Evolutionary conservation across 345 rosid genomes (phyloP), one percentile per base, ranked within the genome.

Genomic region (Syzygium grande): DNA sequence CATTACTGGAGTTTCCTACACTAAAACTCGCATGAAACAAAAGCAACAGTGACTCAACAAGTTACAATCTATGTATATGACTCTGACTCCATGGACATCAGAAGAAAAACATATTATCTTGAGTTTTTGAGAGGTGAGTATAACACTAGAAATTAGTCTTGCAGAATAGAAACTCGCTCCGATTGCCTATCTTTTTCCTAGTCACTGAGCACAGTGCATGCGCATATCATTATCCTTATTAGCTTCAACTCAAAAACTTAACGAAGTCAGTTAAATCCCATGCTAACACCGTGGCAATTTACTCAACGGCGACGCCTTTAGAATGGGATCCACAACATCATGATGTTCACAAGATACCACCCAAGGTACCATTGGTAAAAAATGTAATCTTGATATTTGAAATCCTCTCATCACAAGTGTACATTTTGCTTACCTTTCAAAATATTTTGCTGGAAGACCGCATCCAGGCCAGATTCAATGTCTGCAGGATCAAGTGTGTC

Each of bases 391-490:
- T 73, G 49, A 73, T 38, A 73, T 73, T 73, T 73, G 14, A 73
- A 73, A 73, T 73, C 23, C 46, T 53, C 61, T 53, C 65, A 2
- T 85, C 49, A 30, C 61, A 38, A 85, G 61, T 21, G 7, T 58
- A 53, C 49, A 85, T 59, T 86, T 77, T 9, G 52, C 87, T 34
- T 92, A 96, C 98, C 99, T 85, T 87, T 92, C 88, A 95, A 87
- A 84, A 92, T 89, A 54, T 90, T 93, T 87, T 96, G 97, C 34
- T 88, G 93, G 87, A 95, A 95, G 89, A 93, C 91, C 84, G 95
- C 92, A 78, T 89, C 88, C 80, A 97, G 87, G 90, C 94, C 95
- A 87, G 94, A 90, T 87, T 92, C 93, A 86, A 96, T 88, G 87
- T 95, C 90, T 79, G 65, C 90, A 43, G 93, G 91, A 58, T 93